Base-by-base conservation (phyloP, 805 yeast species). In the Metschnikowia vanudenii region DNA sequence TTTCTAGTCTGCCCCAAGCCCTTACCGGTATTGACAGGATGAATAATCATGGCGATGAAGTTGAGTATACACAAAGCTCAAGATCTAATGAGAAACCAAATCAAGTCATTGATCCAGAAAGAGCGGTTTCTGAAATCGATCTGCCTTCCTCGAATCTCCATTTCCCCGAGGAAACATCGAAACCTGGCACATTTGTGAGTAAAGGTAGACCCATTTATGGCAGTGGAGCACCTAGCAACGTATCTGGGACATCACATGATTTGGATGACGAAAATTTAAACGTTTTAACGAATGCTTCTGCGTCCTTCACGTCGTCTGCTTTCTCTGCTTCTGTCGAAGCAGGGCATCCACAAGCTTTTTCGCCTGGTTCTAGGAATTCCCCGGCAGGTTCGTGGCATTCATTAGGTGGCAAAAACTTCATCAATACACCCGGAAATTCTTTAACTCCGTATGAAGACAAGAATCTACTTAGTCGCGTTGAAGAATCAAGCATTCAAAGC, bases 241-340 rank as follows among this genome's bases (percentile, higher is more conserved):
- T 26, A 7, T 11, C 43, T 3, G 37, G 32, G 16, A 18, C 40
- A 14, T 37, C 51, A 1, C 51, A 40, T 13, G 75, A 70, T 45
- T 52, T 67, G 38, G 74, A 70, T 49, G 62, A 70, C 41, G 74
- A 69, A 41, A 68, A 69, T 49, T 48, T 55, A 33, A 56, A 60
- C 42, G 40, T 63, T 3, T 36, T 62, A 42, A 53, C 46, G 29
- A 55, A 44, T 17, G 58, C 57, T 3, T 51, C 57, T 2, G 51
- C 55, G 2, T 52, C 56, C 8, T 45, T 29, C 14, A 43, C 54
- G 19, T 45, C 51, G 12, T 41, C 53, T n/a, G 49, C 50, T 24
- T 19, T 45, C 16, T 45, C 44, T 3, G 43, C 31, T 7, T 33
- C 37, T 11, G 22, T 29, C 12, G 44, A 40, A 8, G 16, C 37